phyloP scores from a whole-genome alignment of 169 alveolate genomes.

The Amoebophrya sp. region DNA sequence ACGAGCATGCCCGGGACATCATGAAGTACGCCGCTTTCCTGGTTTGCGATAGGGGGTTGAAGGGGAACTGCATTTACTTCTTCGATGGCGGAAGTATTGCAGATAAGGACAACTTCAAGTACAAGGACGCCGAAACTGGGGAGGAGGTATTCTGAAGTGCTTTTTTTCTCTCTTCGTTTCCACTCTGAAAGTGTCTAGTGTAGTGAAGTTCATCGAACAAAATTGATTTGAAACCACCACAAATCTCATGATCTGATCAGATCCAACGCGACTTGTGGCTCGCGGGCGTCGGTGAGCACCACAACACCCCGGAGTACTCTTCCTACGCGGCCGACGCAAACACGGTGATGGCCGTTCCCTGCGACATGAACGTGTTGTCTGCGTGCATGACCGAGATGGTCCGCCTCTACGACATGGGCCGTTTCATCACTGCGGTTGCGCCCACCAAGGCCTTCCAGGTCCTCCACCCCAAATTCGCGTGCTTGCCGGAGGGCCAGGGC shows the following conservation, averaged over 20 bases:
- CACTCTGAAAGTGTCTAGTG: too few species aligned
- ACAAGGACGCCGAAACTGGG: neutral
- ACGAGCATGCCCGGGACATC: neutral
- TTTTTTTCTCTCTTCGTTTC: too few species aligned
- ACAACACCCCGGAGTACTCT: neutral
- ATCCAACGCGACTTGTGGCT: neutral
- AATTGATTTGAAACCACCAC: too few species aligned
- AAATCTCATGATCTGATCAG: neutral
- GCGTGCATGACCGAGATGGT: neutral
- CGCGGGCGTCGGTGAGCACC: neutral
- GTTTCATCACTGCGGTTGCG: neutral
- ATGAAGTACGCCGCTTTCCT: neutral
- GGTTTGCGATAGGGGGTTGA: neutral
- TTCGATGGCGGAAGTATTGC: neutral
- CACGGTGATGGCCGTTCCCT: neutral
- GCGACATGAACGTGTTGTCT: neutral
- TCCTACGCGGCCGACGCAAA: neutral
- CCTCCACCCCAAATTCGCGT: neutral
- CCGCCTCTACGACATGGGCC: neutral
- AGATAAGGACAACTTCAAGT: neutral
- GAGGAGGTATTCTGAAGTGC: neutral
- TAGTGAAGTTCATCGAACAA: too few species aligned
- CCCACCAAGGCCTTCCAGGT: neutral
- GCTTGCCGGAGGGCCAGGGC: too few species aligned
- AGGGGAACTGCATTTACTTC: neutral